A percentile compares a stretch with the other conserved stretches of the same genome.
Conservation (phyloP, 345 rosid genomes). For the Rhodamnia rubescens region DNA sequence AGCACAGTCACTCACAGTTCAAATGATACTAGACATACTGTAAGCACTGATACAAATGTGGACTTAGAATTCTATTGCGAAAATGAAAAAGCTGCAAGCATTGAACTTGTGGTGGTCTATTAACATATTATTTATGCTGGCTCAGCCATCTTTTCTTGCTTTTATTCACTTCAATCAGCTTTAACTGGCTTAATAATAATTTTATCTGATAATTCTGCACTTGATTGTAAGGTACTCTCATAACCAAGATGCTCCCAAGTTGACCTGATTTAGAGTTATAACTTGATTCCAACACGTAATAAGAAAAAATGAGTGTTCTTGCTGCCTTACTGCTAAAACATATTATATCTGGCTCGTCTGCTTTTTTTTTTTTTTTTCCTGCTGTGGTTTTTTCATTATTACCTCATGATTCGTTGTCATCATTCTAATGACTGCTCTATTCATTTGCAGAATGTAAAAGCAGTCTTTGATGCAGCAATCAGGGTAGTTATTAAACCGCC, state of each 20-base stretch:
- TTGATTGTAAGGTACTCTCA: not conserved
- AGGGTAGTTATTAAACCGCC: conserved; percentile 76
- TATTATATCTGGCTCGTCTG: not conserved
- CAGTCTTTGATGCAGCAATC: conserved; percentile 95
- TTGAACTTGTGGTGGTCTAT: not conserved
- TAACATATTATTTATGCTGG: not conserved
- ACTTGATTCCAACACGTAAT: not conserved
- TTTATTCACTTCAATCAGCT: not conserved
- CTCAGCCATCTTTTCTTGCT: not conserved
- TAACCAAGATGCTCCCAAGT: not conserved
- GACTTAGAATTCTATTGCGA: not conserved
- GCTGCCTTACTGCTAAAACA: not conserved
- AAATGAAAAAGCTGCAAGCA: not conserved
- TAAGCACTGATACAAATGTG: not conserved
- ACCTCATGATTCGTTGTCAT: not conserved
- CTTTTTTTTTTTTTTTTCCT: not conserved
- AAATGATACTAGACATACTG: not conserved
- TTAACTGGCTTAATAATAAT: not conserved
- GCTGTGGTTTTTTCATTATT: not conserved
- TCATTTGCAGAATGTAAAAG: conserved; percentile 74
- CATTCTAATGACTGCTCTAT: not conserved
- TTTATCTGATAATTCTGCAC: not conserved
- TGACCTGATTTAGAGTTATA: not conserved
- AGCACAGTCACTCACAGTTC: not conserved
- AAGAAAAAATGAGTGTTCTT: not conserved